Percentiles rank a stretch among this genome's conserved stretches.
phyloP scores from a whole-genome alignment of 345 rosid species.

The Trapa incisa region DNA sequence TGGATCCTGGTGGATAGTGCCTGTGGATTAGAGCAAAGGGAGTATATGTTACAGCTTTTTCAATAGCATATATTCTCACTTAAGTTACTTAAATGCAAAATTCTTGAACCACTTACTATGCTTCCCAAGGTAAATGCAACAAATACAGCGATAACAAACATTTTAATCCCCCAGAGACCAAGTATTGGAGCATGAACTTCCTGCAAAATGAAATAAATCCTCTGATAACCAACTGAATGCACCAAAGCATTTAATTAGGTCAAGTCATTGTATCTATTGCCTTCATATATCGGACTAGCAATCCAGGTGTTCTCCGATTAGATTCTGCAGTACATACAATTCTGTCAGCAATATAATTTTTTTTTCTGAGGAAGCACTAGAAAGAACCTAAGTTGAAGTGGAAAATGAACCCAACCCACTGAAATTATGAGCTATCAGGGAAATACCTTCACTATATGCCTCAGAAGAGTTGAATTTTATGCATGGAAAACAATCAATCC shows the following conservation, averaged over 20 bases:
- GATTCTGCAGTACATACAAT: neutral
- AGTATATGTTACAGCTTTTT: neutral
- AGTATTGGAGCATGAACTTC: constrained; percentile 42
- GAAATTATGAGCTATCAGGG: constrained; percentile 8
- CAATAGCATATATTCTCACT: neutral
- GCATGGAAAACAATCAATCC: constrained; percentile 52
- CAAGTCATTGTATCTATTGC: constrained; percentile 11
- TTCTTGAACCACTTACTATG: constrained; percentile 30
- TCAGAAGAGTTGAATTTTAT: constrained; percentile 18
- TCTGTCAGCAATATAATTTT: neutral
- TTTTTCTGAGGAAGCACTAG: neutral
- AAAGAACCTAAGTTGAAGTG: neutral
- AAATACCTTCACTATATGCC: constrained; percentile 28
- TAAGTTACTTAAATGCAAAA: neutral
- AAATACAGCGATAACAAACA: constrained; percentile 33
- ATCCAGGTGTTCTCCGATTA: constrained; percentile 22
- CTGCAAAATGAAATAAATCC: constrained; percentile 11
- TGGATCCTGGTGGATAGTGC: constrained; percentile 43
- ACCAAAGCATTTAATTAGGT: neutral
- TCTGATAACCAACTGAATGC: neutral
- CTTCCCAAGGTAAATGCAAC: constrained; percentile 33
- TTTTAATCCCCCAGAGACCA: constrained; percentile 40
- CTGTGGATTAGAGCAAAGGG: constrained; percentile 10
- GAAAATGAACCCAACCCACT: neutral
- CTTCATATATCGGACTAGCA: constrained; percentile 46